Percentiles rank a stretch among this genome's conserved stretches.
These are phyloP conservation scores for Boechera retrofracta DNA, from an alignment of 345 rosid species.

Conservation along the genomic window DNA sequence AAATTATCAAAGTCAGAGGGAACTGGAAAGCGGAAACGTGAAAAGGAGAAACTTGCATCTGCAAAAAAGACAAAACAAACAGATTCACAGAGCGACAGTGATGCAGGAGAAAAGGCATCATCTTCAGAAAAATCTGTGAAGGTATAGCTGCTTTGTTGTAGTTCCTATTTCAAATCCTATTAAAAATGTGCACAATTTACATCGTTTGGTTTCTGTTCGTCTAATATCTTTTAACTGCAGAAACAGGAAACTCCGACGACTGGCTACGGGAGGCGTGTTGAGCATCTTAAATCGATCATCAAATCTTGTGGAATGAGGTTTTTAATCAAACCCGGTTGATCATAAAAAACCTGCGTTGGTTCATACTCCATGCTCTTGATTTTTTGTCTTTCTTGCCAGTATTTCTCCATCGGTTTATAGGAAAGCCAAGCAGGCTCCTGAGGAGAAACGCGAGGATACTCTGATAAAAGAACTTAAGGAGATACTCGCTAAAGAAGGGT, in stretches of 20 bases:
- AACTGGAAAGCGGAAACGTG: slow-evolving; percentile 63
- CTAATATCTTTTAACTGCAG: slow-evolving; percentile 51
- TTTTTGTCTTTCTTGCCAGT: slow-evolving; percentile 43
- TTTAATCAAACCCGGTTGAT: slow-evolving; percentile 26
- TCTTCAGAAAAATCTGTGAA: slow-evolving; percentile 48
- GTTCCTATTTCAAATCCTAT: not conserved
- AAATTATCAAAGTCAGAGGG: slow-evolving; percentile 57
- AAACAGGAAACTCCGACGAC: slow-evolving; percentile 68
- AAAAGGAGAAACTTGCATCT: slow-evolving; percentile 54
- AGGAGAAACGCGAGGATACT: slow-evolving; percentile 74
- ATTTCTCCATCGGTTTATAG: slow-evolving; percentile 78
- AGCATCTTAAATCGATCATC: slow-evolving; percentile 77
- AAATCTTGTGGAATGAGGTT: slow-evolving; percentile 91
- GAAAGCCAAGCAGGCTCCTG: slow-evolving; percentile 87
- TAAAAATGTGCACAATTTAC: not conserved
- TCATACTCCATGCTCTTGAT: slow-evolving; percentile 1
- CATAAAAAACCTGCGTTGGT: not conserved
- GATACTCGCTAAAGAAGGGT: slow-evolving; percentile 84
- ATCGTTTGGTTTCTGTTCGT: not conserved
- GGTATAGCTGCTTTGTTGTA: slow-evolving; percentile 44
- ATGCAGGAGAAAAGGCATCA: slow-evolving; percentile 48
- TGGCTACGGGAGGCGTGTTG: slow-evolving; percentile 78
- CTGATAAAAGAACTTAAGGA: slow-evolving; percentile 79
- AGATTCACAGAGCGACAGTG: slow-evolving; percentile 49
- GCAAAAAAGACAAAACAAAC: slow-evolving; percentile 61